Base-by-base conservation (phyloP, 768 basidiomycete genomes). In the Baorangia bicolor region DNA sequence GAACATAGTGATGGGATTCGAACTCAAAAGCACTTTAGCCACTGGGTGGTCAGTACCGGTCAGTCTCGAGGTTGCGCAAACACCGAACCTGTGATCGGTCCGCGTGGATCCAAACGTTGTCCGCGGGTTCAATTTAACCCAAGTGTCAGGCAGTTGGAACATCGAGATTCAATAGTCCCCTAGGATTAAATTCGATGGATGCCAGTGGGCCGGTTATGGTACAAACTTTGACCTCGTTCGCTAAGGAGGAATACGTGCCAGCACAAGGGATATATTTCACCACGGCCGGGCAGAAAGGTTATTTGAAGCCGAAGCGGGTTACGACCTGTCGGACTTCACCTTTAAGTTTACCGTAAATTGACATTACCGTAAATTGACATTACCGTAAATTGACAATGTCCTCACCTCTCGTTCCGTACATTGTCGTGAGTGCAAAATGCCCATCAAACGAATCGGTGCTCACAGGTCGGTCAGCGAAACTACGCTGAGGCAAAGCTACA, bases 401-500 rank as follows among this genome's bases (percentile, higher is more conserved):
- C 38, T 55, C 65, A 20, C 60, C 63, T 35, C 49, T 70, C 23
- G 28, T 38, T 38, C 37, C 61, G n/a, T 61, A 51, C 10, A 44
- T 69, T 30, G 21, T 46, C 44, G 69, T 70, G 44, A 63, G 68
- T 62, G 31, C 33, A 28, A 16, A 8, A 31, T 39, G 21, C 8
- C 0, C 42, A 9, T 51, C 23, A 34, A 28, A 33, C 1, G 38
- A 31, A 40, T 33, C 4, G 18, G 39, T 30, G 16, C 53, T 69
- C 45, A 67, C 40, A 38, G 20, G 8, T 55, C 2, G 38, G 23
- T 55, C 48, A 80, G 78, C 66, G 49, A 52, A 69, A 72, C 56
- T 87, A 86, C 56, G 64, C 75, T 13, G 57, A 67, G 16, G 56
- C 78, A 12, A 85, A 81, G 64, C 64, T 67, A 5, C 74, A 64